Evolutionary conservation across 73 alveolate species (phyloP), one percentile per base, ranked within the genome.

Genomic region (Breviolum minutum): DNA sequence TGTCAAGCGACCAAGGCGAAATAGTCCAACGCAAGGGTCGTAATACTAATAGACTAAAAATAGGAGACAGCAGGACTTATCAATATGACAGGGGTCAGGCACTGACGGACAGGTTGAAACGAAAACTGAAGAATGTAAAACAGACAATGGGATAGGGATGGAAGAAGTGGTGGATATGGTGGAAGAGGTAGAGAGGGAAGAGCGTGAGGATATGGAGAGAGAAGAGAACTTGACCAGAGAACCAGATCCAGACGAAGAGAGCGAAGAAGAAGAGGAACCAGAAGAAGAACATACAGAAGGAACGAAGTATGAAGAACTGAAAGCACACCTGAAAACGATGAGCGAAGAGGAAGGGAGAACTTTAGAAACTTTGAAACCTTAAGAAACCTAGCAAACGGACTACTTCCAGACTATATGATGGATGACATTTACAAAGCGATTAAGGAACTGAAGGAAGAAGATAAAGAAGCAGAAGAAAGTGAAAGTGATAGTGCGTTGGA

Each of bases 121-220:
- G 17, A 8, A n/a, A 8, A 30, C 11, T 79, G 22, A 79, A 11
- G 64, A 11, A 6, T 27, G 64, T 79, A 2, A 7, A 17, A 8
- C 63, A 13, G 13, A 79, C 22, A 11, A 12, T n/a, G 2, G 63
- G 29, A 11, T 27, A 29, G n/a, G n/a, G n/a, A n/a, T 81, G 89
- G 89, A 27, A 19, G 5, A 48, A 81, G 14, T 54, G 32, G 69
- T 20, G 32, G 1, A 84, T 61, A 84, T 19, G 79, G 63, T 60
- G 60, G 40, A 71, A 61, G 94, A 84, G 62, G 60, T 54, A 61
- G 8, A 61, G 94, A 7, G 94, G 94, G 22, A 84, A 82, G 74
- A 48, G 91, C 26, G 68, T 30, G 16, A 82, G 77, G 94, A 84
- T 24, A 60, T 84, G 94, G 94, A 84, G 62, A 84, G 22, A 77